phyloP scores from a whole-genome alignment of 2,329 filamentous ascomycete species.

The Exophiala sideris region DNA sequence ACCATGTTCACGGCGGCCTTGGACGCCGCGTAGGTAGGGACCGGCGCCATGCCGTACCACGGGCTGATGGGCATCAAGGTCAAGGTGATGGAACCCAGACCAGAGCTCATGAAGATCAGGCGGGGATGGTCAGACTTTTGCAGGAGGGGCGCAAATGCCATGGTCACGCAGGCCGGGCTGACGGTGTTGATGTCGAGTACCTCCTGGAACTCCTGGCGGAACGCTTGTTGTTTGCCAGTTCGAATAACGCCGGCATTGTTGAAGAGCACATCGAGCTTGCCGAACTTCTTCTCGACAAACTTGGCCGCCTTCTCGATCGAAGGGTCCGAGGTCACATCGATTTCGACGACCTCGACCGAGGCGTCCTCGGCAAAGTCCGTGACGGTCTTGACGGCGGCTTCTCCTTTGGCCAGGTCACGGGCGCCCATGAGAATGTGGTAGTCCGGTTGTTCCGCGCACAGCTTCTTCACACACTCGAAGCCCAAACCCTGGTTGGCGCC shows the following conservation, averaged over 20 bases:
- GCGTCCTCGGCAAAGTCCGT: constrained; percentile 9
- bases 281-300: constrained; percentile 17
- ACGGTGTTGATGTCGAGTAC: constrained; percentile 23
- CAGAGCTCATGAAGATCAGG: constrained; percentile 22
- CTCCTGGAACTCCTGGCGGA: constrained; percentile 15
- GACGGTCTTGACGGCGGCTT: constrained; percentile 30
- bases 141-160: constrained; percentile 20
- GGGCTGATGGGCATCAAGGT: constrained; percentile 9
- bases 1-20: constrained; percentile 24
- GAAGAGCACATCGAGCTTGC: constrained; percentile 26
- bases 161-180: constrained; percentile 13
- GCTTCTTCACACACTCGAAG: constrained; percentile 23
- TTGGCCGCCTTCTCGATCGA: constrained; percentile 20
- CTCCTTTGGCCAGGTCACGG: constrained; percentile 35
- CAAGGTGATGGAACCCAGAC: constrained; percentile 15
- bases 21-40: constrained; percentile 13
- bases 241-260: constrained; percentile 25
- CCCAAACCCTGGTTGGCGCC: constrained; percentile 24
- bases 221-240: neutral
- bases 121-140: constrained; percentile 19
- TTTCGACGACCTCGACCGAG: constrained; percentile 12
- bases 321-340: constrained; percentile 17
- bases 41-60: constrained; percentile 1
- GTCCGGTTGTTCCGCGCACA: constrained; percentile 35
- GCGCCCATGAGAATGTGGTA: constrained; percentile 31